Base-by-base conservation (phyloP, 345 rosid species). In the Zanthoxylum bungeanum region DNA sequence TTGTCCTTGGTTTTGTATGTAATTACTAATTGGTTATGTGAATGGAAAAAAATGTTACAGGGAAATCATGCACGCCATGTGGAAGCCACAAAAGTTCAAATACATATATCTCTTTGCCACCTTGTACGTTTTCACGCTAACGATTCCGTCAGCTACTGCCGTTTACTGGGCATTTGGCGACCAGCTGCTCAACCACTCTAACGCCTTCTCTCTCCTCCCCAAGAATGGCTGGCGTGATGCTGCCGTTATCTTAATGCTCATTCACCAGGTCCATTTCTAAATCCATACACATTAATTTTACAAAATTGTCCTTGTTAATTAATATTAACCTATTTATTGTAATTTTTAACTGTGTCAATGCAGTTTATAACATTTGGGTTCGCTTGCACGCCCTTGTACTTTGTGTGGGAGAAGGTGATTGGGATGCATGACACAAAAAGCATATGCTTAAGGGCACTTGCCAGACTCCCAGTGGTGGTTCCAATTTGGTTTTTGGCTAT, bases 91-190 rank as follows among this genome's bases (percentile, higher is more conserved):
- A 25, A 92, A 93, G 81, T 95, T 95, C 76, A 95, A 95, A 84
- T 91, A 83, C 82, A 96, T 96, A 46, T 95, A 96, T 81, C 85
- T 96, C 80, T 30, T 91, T 69, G 99, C 99, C 4, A 96, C 99
- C 30, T 74, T 96, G 17, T 96, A 96, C 51, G 99, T 96, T 39
- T 96, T 89, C 87, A 96, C 99, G 3, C 71, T 96, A 25, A 96
- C 99, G 25, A 74, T 96, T 64, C 99, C 99, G 39, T 96, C 99
- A 0, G 97, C 99, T 14, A 25, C 93, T 14, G 90, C 97, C 78
- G 94, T 96, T 53, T 96, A 96, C 85, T 96, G 99, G 99, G 97
- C 99, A 0, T 96, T 91, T 30, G 99, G 99, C 14, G 99, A 96
- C 53, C 74, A 81, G 56, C 95, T 96, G 7, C 97, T 96, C 22